Conservation (phyloP, 2,329 filamentous ascomycete genomes). For the Hymenoscyphus repandus region DNA sequence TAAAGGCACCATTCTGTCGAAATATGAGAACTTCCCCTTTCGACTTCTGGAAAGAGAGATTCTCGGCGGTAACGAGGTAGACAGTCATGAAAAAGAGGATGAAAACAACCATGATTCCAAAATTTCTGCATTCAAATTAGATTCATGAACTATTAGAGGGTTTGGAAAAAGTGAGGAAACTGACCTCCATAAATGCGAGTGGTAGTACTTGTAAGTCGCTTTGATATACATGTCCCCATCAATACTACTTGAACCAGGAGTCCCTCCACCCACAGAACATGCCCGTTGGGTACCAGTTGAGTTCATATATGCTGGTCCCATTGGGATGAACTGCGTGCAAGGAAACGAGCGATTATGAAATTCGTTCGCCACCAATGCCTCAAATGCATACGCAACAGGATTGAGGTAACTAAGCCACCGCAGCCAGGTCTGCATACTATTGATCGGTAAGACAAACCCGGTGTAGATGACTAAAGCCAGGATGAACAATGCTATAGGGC, state of each 20-base stretch:
- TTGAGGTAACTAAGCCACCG: conserved; percentile 67
- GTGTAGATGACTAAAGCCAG: conserved; percentile 26
- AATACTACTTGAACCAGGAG: neutral
- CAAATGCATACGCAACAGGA: conserved; percentile 67
- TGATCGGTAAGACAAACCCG: conserved; percentile 37
- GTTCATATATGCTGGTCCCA: conserved; percentile 37
- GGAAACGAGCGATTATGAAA: conserved; percentile 40
- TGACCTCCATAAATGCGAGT: neutral
- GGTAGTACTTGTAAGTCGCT: neutral
- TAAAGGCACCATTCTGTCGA: too few species aligned
- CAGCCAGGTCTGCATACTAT: conserved; percentile 67
- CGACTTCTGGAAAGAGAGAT: conserved; percentile 57
- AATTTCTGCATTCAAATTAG: neutral
- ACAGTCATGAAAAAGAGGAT: conserved; percentile 24
- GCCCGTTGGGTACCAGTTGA: neutral
- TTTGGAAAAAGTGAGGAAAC: neutral
- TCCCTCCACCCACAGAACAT: neutral
- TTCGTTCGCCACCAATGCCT: conserved; percentile 76
- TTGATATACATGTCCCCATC: neutral
- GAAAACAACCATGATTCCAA: neutral
- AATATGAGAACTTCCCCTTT: conserved; percentile 73
- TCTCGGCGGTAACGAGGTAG: conserved; percentile 60
- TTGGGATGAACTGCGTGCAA: conserved; percentile 32
- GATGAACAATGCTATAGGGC: conserved; percentile 49
- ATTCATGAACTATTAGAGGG: neutral